Conservation (phyloP, 768 basidiomycete species). For the Hirschioporus abietinus region DNA sequence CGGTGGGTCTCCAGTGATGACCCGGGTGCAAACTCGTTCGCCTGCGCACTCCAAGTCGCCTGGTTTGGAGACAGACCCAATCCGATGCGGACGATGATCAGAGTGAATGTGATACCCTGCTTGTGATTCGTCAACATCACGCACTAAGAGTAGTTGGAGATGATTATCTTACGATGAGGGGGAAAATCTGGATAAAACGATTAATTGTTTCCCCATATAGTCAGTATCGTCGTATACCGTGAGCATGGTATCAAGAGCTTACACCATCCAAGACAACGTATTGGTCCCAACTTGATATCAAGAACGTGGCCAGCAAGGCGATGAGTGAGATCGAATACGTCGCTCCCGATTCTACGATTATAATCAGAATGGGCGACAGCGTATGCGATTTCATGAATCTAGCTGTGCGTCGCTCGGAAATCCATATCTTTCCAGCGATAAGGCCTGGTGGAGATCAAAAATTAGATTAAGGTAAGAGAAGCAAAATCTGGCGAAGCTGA, state of each 20-base stretch:
- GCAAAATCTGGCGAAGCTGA: too few species aligned
- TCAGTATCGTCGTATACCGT: background rate
- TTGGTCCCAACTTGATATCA: conserved; percentile 29
- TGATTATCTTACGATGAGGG: background rate
- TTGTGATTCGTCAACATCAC: background rate
- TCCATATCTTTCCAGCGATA: conserved; percentile 30
- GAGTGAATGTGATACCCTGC: conserved; percentile 33
- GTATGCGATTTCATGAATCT: conserved; percentile 19
- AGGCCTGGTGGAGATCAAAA: conserved; percentile 20
- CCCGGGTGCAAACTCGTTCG: background rate
- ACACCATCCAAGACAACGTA: conserved; percentile 33
- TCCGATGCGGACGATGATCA: conserved; percentile 36
- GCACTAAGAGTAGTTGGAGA: background rate
- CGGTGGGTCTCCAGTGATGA: background rate
- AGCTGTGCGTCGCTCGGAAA: conserved; percentile 22
- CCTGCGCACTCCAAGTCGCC: background rate
- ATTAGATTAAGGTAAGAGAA: conserved; percentile 1
- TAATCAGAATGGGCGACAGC: conserved; percentile 27
- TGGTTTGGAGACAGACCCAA: conserved; percentile 23
- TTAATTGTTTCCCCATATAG: background rate
- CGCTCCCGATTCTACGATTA: conserved; percentile 33
- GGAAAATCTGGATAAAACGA: background rate
- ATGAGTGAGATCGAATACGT: conserved; percentile 31
- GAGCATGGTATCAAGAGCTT: conserved; percentile 10
- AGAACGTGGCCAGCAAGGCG: conserved; percentile 28